Evolutionary conservation across 768 basidiomycete genomes (phyloP).

Genomic region (Cystofilobasidium ferigula): DNA sequence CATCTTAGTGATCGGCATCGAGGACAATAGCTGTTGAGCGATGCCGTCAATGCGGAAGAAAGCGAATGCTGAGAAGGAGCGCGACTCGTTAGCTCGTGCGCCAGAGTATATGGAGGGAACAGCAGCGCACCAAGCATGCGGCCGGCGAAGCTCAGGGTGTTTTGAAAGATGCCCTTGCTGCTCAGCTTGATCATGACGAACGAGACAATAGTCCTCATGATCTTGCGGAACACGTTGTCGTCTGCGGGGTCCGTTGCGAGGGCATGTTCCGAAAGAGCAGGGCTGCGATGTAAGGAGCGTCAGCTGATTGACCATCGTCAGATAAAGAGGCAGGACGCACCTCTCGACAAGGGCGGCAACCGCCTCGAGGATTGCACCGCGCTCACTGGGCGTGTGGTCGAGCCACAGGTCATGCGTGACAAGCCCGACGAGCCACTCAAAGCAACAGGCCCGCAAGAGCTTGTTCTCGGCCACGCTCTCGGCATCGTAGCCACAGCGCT

Average conservation of each 20-base stretch:
- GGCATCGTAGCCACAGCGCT: constrained; percentile 32
- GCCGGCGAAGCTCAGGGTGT: constrained; percentile 42
- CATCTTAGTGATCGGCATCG: constrained; percentile 38
- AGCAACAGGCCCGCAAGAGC: constrained; percentile 34
- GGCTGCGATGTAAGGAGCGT: constrained; percentile 28
- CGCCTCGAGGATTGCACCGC: constrained; percentile 42
- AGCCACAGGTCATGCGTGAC: constrained; percentile 38
- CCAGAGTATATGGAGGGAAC: neutral
- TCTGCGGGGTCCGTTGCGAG: constrained; percentile 31
- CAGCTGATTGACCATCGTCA: neutral
- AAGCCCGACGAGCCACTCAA: constrained; percentile 37
- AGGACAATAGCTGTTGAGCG: constrained; percentile 40
- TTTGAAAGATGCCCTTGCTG: constrained; percentile 43
- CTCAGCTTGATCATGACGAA: constrained; percentile 43
- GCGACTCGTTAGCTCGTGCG: neutral
- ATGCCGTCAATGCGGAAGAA: constrained; percentile 44
- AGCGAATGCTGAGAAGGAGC: constrained; percentile 37
- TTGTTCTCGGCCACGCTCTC: constrained; percentile 28
- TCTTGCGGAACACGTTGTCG: constrained; percentile 32
- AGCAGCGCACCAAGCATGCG: constrained; percentile 37
- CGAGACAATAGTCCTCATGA: constrained; percentile 37
- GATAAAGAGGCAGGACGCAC: constrained; percentile 26
- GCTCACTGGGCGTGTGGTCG: constrained; percentile 39
- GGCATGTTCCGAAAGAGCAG: constrained; percentile 35
- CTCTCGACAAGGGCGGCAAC: constrained; percentile 40